phyloP scores from a whole-genome alignment of 805 yeast species.

The Metschnikowia matae region DNA sequence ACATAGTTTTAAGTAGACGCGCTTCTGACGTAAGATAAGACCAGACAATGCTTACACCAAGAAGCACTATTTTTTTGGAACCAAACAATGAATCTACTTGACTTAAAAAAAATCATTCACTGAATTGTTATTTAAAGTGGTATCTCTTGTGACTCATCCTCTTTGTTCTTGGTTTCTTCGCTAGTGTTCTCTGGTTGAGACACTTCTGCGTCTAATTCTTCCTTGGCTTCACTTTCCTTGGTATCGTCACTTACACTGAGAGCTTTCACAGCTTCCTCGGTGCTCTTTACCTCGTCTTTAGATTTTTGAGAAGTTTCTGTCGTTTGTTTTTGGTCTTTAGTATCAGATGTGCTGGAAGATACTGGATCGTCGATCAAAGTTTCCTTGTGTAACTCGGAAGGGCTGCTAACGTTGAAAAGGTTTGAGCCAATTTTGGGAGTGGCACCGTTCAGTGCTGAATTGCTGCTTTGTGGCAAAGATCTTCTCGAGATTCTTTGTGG shows the following conservation, averaged over 20 bases:
- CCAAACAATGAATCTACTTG: background rate
- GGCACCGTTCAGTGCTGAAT: background rate
- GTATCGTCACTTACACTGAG: background rate
- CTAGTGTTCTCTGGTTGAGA: background rate
- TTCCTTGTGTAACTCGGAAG: conserved; percentile 37
- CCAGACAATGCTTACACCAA: background rate
- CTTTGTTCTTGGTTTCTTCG: conserved; percentile 3
- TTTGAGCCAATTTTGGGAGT: conserved; percentile 6
- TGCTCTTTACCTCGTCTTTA: background rate
- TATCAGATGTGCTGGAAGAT: background rate
- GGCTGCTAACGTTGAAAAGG: conserved; percentile 2
- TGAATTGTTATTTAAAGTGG: background rate
- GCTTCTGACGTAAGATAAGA: background rate
- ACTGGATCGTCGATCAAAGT: conserved; percentile 35
- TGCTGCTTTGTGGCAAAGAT: background rate
- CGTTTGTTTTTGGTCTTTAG: background rate
- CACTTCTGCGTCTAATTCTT: background rate
- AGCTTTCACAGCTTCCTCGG: background rate
- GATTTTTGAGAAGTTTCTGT: conserved; percentile 5
- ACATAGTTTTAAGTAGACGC: background rate
- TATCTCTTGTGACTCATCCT: conserved; percentile 1
- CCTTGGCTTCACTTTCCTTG: background rate
- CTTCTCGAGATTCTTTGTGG: conserved; percentile 26
- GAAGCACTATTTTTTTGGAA: background rate
- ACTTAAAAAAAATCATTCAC: background rate